A percentile compares a stretch with the other conserved stretches of the same genome.
These are phyloP conservation scores for Raphanus hybrid DNA, from an alignment of 441 rosid genomes.

Conservation along the genomic window DNA sequence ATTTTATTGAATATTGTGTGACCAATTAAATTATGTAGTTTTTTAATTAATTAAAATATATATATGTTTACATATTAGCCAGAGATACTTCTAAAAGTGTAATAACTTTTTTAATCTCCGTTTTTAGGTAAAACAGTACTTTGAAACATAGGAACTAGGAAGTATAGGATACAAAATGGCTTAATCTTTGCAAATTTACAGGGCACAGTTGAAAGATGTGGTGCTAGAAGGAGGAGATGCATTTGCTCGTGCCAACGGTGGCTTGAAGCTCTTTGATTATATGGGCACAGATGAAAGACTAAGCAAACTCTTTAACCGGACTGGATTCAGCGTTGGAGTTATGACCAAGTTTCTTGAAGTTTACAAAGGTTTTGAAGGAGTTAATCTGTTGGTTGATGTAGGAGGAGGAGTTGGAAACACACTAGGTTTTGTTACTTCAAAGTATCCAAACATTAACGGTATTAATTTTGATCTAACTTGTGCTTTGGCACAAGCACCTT, in stretches of 20 bases:
- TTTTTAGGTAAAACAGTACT: no score
- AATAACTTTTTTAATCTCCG: no score
- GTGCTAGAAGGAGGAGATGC: constrained; percentile 46
- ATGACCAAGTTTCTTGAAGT: constrained; percentile 23
- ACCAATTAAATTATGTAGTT: not conserved
- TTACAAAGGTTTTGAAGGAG: constrained; percentile 35
- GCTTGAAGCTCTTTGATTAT: constrained; percentile 38
- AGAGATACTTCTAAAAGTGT: no score
- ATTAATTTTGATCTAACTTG: constrained; percentile 42
- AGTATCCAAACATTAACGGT: constrained; percentile 40
- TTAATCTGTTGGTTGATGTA: constrained; percentile 40
- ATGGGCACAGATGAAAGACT: constrained; percentile 36
- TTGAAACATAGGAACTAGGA: not conserved
- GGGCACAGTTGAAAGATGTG: constrained; percentile 41
- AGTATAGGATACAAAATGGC: not conserved
- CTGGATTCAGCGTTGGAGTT: constrained; percentile 24
- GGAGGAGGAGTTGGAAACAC: constrained; percentile 43
- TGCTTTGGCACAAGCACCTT: constrained; percentile 38
- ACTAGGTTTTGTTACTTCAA: constrained; percentile 31
- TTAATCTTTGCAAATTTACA: not conserved
- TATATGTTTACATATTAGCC: no score
- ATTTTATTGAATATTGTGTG: no score
- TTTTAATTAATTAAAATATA: no score
- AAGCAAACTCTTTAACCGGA: constrained; percentile 47
- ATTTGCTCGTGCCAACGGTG: constrained; percentile 43